Evolutionary conservation across 2,329 filamentous ascomycete genomes (phyloP).

Genomic region (Fusarium torulosum): DNA sequence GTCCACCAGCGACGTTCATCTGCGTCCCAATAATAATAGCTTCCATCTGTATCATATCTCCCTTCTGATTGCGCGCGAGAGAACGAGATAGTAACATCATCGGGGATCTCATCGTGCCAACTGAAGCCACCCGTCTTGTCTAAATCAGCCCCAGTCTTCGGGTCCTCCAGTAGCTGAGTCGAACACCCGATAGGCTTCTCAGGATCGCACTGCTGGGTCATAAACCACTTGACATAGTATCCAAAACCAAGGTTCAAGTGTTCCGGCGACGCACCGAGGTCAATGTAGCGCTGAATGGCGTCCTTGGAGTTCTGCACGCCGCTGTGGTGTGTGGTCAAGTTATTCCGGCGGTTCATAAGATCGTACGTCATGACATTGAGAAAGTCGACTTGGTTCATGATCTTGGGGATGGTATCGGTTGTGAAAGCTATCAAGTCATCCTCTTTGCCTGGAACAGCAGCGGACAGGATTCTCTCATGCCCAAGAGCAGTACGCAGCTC

Average conservation of each 20-base stretch:
- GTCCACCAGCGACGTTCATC: slow-evolving; percentile 76
- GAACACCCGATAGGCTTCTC: slow-evolving; percentile 64
- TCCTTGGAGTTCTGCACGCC: slow-evolving; percentile 68
- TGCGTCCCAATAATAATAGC: slow-evolving; percentile 76
- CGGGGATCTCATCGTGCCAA: slow-evolving; percentile 67
- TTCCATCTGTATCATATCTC: slow-evolving; percentile 69
- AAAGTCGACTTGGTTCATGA: slow-evolving; percentile 71
- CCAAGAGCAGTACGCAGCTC: slow-evolving; percentile 71
- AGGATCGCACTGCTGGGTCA: slow-evolving; percentile 60
- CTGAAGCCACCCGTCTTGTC: slow-evolving; percentile 71
- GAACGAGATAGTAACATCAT: slow-evolving; percentile 69
- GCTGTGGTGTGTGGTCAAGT: slow-evolving; percentile 72
- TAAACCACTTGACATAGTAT: slow-evolving; percentile 76
- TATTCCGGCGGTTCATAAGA: slow-evolving; percentile 77
- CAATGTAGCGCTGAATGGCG: slow-evolving; percentile 70
- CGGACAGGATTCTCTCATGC: slow-evolving; percentile 69
- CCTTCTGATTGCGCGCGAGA: slow-evolving; percentile 65
- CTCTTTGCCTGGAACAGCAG: slow-evolving; percentile 74
- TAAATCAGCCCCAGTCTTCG: slow-evolving; percentile 66
- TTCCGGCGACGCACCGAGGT: slow-evolving; percentile 61
- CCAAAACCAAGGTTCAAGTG: slow-evolving; percentile 74
- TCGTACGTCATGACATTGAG: slow-evolving; percentile 80
- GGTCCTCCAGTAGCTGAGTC: slow-evolving; percentile 69
- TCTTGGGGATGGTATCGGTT: slow-evolving; percentile 66
- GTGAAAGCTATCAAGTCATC: slow-evolving; percentile 78